Base-by-base conservation (phyloP, 805 yeast species). In the Candida argentea region DNA sequence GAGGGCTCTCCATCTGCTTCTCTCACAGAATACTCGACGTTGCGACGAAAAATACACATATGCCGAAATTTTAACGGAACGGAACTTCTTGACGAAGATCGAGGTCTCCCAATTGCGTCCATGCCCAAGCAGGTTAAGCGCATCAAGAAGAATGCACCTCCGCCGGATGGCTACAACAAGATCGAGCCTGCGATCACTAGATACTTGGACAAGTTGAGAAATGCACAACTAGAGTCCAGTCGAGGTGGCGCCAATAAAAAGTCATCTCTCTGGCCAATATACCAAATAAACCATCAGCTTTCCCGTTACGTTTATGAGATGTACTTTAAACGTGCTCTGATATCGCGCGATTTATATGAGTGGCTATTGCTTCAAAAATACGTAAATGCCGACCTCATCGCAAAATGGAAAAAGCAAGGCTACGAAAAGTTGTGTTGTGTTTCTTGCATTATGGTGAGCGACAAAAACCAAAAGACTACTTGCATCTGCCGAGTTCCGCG, bases 401-500 rank as follows among this genome's bases (percentile, higher is more conserved):
- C 94, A 14, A 86, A 60, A 37, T 79, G 87, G 87, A 74, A 72
- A 51, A 77, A 76, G 44, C 76, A 71, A 44, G 95, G 95, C 6
- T 86, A 86, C 49, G 95, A 86, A 46, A 70, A 77, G 31, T 55
- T 86, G 26, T 86, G 96, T 46, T 86, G 96, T 48, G 50, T 86
- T 34, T 65, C 69, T 37, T 86, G 96, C 48, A 83, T 86, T 19
- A 72, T 71, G 42, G 64, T 64, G 16, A 51, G 51, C 21, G 85
- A 79, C 36, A 74, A 66, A 25, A 70, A 70, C 40, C 80, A 76
- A 40, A 43, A 41, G 23, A 67, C 73, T 5, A 70, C 85, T 0
- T 86, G 96, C 52, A 72, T 86, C 13, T 86, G 96, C 46, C 57
- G 96, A 31, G 94, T 86, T 2, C 94, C 95, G 1, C 65, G 73